Conservation (phyloP, 371 early-diverging fungal species). For the Syncephalastrum monosporum region DNA sequence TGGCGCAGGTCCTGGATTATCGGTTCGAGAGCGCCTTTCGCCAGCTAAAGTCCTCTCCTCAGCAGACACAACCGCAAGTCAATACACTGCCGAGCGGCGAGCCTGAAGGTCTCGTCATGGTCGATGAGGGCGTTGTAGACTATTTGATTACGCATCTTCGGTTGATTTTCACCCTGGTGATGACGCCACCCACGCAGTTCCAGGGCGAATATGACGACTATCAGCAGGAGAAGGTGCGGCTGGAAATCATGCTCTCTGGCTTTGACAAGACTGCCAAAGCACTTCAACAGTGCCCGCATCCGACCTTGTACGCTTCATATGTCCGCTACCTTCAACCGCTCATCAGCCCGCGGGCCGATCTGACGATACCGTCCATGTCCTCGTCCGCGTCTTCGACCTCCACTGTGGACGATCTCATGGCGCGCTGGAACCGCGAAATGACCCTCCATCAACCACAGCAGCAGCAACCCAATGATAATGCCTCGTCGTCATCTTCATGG, state of each 20-base stretch:
- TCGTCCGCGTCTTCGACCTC: neutral
- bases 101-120: slow-evolving; percentile 37
- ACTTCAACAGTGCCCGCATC: slow-evolving; percentile 58
- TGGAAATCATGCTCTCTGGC: slow-evolving; percentile 50
- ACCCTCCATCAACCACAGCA: slow-evolving; percentile 1
- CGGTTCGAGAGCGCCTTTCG: slow-evolving; percentile 48
- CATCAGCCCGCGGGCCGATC: slow-evolving; percentile 41
- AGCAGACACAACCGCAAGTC: slow-evolving; percentile 3
- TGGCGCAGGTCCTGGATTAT: slow-evolving; percentile 44
- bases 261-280: slow-evolving; percentile 50
- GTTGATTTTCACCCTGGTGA: slow-evolving; percentile 42
- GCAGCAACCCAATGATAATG: neutral
- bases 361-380: slow-evolving; percentile 6
- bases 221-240: slow-evolving; percentile 48
- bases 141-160: slow-evolving; percentile 49
- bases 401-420: neutral
- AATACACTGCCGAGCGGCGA: slow-evolving; percentile 7
- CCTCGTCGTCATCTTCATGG: neutral
- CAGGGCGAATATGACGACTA: slow-evolving; percentile 31
- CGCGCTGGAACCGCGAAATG: no score
- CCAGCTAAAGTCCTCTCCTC: slow-evolving; percentile 32
- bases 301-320: slow-evolving; percentile 52
- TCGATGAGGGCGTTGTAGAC: slow-evolving; percentile 54
- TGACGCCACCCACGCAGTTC: slow-evolving; percentile 42
- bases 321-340: slow-evolving; percentile 42